Percentiles rank a stretch among this genome's conserved stretches.
phyloP scores from a whole-genome alignment of 768 basidiomycete species.

The Termitomyces sp. region DNA sequence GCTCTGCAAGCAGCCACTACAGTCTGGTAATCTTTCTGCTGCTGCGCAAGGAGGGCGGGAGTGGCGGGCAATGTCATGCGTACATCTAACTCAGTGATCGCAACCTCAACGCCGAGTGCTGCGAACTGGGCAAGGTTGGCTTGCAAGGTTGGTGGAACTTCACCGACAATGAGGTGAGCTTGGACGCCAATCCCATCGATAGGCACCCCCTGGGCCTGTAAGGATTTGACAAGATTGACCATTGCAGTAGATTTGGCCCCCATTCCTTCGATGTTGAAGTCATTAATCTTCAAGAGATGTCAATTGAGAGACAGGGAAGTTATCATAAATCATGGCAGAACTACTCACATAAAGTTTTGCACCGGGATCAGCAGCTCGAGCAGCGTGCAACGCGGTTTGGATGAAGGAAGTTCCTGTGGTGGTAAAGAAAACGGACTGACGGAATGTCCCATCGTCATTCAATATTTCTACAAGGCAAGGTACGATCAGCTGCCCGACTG shows the following conservation, averaged over 20 bases:
- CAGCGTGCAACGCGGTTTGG: conserved; percentile 37
- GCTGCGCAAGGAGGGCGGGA: conserved; percentile 44
- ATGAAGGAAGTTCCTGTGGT: conserved; percentile 37
- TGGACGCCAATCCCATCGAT: conserved; percentile 64
- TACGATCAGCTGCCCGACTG: not conserved
- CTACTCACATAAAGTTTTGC: conserved; percentile 52
- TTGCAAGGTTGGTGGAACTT: conserved; percentile 46
- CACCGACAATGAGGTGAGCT: conserved; percentile 57
- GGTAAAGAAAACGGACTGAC: conserved; percentile 41
- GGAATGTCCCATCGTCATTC: conserved; percentile 47
- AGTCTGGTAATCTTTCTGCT: conserved; percentile 54
- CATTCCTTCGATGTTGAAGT: conserved; percentile 39
- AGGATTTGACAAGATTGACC: conserved; percentile 46
- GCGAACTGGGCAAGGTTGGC: conserved; percentile 50
- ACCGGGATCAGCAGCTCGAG: conserved; percentile 47
- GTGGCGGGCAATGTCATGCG: conserved; percentile 56
- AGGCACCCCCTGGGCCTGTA: conserved; percentile 45
- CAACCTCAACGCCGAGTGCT: conserved; percentile 62
- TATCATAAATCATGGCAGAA: not conserved
- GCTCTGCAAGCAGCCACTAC: conserved; percentile 54
- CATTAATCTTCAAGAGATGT: conserved; percentile 28
- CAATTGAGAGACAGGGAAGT: not conserved
- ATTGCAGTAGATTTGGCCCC: conserved; percentile 56
- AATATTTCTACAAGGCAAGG: conserved; percentile 27
- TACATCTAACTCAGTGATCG: conserved; percentile 68